A percentile compares a stretch with the other conserved stretches of the same genome.
Evolutionary conservation across 2,329 filamentous ascomycete species (phyloP).

Genomic region (Calonectria multiphialidica): DNA sequence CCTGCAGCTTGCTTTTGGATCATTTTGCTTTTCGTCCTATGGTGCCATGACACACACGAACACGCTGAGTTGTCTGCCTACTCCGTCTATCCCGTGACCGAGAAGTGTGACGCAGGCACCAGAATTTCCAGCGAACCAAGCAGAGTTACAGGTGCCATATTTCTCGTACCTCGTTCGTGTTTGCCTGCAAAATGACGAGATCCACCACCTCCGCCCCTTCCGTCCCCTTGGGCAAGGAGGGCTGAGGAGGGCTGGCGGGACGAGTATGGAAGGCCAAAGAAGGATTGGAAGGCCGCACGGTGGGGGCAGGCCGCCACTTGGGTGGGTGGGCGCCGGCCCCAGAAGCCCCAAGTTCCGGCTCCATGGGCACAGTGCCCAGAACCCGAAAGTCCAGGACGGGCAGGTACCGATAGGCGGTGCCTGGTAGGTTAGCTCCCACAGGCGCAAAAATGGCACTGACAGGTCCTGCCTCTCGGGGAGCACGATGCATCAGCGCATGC

Average conservation of each 20-base stretch:
- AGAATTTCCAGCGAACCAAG: not conserved
- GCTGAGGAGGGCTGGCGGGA: not conserved
- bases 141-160: not conserved
- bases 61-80: not conserved
- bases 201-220: conserved; percentile 3
- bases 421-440: conserved; percentile 1
- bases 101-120: not conserved
- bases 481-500: conserved; percentile 5
- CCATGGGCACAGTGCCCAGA: conserved; percentile 17
- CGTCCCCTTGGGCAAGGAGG: not conserved
- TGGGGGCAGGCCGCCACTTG: not conserved
- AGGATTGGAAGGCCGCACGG: conserved; percentile 4
- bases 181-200: conserved; percentile 8
- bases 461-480: not conserved
- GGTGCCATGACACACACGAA: not conserved
- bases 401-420: conserved; percentile 9
- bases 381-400: not conserved
- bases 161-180: conserved; percentile 13
- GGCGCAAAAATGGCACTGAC: not conserved
- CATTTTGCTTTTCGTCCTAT: not conserved
- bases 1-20: not conserved
- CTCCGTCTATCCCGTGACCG: not conserved
- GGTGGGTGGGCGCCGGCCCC: not conserved
- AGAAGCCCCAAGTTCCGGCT: conserved; percentile 3
- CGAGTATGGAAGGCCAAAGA: not conserved